phyloP scores from a whole-genome alignment of 176 grass and related monocot genomes.

The Triticum aestivum region IWGSC_CS_RefSeq_v2.1 NC_057808.1:508700877-508701376 shows the following conservation, averaged over 20 bases:
- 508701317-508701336: background rate
- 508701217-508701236: background rate
- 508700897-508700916: background rate
- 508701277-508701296: background rate
- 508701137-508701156: background rate
- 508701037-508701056: background rate
- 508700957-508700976: background rate
- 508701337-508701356: background rate
- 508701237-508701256: background rate
- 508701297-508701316: background rate
- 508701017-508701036: background rate
- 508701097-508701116: no score
- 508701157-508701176: background rate
- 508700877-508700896: background rate
- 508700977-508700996: background rate
- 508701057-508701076: background rate
- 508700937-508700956: background rate
- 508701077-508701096: background rate
- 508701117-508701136: background rate
- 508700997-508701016: background rate
- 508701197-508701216: background rate
- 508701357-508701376: background rate
- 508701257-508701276: background rate
- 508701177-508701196: background rate
- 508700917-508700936: background rate